Conservation (phyloP, 75 land plant genomes). For the Pinus albicaulis region DNA sequence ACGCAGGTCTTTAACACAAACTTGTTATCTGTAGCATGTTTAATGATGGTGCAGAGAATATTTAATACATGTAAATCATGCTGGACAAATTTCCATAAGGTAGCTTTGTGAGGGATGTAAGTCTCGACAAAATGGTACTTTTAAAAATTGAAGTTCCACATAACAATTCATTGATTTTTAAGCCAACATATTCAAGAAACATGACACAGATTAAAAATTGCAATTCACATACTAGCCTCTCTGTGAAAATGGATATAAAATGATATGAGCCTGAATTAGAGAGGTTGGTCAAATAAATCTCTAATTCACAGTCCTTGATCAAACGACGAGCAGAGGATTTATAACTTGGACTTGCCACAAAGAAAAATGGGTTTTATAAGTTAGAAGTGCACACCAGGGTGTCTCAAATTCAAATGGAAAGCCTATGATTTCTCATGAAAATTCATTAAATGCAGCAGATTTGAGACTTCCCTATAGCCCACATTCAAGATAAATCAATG, state of each 20-base stretch:
- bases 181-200: too few species aligned
- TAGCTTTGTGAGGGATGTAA: too few species aligned
- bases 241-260: slow-evolving; percentile 6
- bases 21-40: too few species aligned
- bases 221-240: not conserved
- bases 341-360: slow-evolving; percentile 25
- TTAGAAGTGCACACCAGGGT: slow-evolving; percentile 12
- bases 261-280: slow-evolving; percentile 7
- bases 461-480: not conserved
- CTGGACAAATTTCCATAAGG: too few species aligned
- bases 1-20: slow-evolving; percentile 54
- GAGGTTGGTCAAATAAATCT: slow-evolving; percentile 15
- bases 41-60: too few species aligned
- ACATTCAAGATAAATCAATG: too few species aligned
- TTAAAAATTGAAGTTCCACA: too few species aligned
- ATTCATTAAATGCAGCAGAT: slow-evolving; percentile 48
- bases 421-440: slow-evolving; percentile 41
- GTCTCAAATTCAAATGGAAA: slow-evolving; percentile 20
- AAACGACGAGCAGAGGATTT: slow-evolving; percentile 37
- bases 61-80: too few species aligned
- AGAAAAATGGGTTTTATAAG: slow-evolving; percentile 32
- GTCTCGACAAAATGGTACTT: too few species aligned
- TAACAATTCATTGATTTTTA: too few species aligned
- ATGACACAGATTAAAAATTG: too few species aligned
- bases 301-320: slow-evolving; percentile 10